These are phyloP conservation scores for Seiridium unicorne DNA, from an alignment of 2,329 filamentous ascomycete species.

Conservation along the genomic window DNA sequence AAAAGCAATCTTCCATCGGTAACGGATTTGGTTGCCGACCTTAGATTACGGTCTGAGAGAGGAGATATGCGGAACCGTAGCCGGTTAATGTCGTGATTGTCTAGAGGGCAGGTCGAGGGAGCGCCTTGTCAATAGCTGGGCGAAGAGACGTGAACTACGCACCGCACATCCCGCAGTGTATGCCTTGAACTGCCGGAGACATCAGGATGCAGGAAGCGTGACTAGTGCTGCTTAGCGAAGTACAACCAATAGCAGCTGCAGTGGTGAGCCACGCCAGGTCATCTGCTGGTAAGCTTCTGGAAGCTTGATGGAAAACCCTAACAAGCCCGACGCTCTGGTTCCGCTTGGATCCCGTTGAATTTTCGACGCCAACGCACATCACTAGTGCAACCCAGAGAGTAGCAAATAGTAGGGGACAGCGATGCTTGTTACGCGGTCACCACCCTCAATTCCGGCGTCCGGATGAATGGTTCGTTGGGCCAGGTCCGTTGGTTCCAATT, in stretches of 20 bases:
- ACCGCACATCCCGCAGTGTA: too few relatives aligned
- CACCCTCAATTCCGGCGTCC: not conserved
- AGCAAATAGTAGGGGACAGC: not conserved
- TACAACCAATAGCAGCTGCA: not conserved
- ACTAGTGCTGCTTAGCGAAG: not conserved
- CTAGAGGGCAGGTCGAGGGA: too few relatives aligned
- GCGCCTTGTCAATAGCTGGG: too few relatives aligned
- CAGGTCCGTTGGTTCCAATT: not conserved
- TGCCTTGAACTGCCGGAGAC: not conserved
- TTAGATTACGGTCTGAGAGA: too few relatives aligned
- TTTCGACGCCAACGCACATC: slow-evolving; percentile 1
- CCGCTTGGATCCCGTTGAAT: not conserved
- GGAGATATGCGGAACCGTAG: too few relatives aligned
- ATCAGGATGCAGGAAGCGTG: not conserved
- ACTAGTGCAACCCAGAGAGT: not conserved
- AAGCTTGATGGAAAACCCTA: not conserved
- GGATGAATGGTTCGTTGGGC: not conserved
- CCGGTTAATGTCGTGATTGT: too few relatives aligned
- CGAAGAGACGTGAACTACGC: too few relatives aligned
- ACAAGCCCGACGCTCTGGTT: not conserved
- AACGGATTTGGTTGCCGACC: too few relatives aligned
- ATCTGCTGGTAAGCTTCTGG: not conserved
- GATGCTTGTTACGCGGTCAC: not conserved
- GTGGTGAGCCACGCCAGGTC: not conserved
- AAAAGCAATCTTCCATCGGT: too few relatives aligned